A percentile compares a stretch with the other conserved stretches of the same genome.
These are phyloP conservation scores for Nematodospora valgi DNA, from an alignment of 805 yeast species.

Conservation along the genomic window DNA sequence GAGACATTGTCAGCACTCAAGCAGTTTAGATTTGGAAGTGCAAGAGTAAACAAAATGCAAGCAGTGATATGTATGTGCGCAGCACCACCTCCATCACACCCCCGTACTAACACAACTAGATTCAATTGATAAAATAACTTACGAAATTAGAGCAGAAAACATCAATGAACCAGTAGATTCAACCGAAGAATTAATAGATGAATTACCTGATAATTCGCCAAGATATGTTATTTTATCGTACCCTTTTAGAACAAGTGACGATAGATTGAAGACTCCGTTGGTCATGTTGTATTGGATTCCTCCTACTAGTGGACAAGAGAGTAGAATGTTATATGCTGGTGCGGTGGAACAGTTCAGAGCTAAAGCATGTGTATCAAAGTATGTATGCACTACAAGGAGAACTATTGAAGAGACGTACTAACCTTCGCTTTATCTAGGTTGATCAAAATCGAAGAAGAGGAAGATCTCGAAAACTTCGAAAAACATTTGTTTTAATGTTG, in stretches of 20 bases:
- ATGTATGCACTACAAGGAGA: conserved; percentile 18
- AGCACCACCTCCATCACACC: no score
- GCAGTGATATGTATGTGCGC: conserved; percentile 58
- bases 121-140: conserved; percentile 52
- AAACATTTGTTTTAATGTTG: no score
- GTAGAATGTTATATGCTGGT: conserved; percentile 87
- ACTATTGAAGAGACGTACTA: no score
- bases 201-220: conserved; percentile 79
- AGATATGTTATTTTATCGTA: conserved; percentile 73
- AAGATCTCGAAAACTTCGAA: conserved; percentile 59
- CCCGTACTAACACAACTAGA: conserved; percentile 24
- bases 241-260: conserved; percentile 68
- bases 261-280: conserved; percentile 68
- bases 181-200: conserved; percentile 66
- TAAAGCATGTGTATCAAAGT: conserved; percentile 72
- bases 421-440: conserved; percentile 43
- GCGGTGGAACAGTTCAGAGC: conserved; percentile 78
- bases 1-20: conserved; percentile 58
- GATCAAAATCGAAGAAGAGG: conserved; percentile 62
- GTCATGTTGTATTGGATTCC: conserved; percentile 88
- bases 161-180: conserved; percentile 39
- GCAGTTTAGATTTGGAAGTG: conserved; percentile 72
- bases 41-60: conserved; percentile 58
- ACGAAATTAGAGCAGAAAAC: conserved; percentile 49
- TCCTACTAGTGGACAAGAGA: conserved; percentile 75